Percentiles rank a stretch among this genome's conserved stretches.
phyloP scores from a whole-genome alignment of 2,329 filamentous ascomycete species.

The Talaromyces sp. region DNA sequence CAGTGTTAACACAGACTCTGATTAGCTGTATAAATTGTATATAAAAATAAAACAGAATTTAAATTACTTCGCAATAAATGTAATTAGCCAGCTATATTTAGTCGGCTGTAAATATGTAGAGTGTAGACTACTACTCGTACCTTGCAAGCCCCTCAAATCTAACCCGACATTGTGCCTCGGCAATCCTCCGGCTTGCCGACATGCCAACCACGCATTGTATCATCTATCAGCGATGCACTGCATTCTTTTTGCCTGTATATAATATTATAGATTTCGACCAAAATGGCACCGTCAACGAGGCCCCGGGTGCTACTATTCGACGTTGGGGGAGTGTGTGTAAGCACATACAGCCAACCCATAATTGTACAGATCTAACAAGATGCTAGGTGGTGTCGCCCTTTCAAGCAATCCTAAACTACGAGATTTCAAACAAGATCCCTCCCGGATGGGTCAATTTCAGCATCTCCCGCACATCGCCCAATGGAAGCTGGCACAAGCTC shows the following conservation, averaged over 20 bases:
- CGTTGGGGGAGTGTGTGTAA: slow-evolving; percentile 93
- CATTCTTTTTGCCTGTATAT: neutral
- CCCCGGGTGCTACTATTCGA: slow-evolving; percentile 85
- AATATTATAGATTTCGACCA: neutral
- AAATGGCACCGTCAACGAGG: slow-evolving; percentile 28
- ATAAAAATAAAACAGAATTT: neutral
- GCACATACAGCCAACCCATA: slow-evolving; percentile 27
- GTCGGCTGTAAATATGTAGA: too few species aligned
- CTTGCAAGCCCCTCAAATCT: neutral
- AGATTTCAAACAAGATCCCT: slow-evolving; percentile 69
- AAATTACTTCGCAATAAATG: too few species aligned
- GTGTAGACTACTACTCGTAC: neutral
- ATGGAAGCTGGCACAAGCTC: slow-evolving; percentile 82
- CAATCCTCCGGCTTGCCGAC: slow-evolving; percentile 14
- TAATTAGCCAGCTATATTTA: neutral
- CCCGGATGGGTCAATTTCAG: slow-evolving; percentile 88
- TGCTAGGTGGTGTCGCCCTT: slow-evolving; percentile 81
- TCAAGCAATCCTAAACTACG: slow-evolving; percentile 89
- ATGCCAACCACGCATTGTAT: neutral
- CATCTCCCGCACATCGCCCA: slow-evolving; percentile 71
- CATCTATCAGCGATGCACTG: neutral
- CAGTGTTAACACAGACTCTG: neutral
- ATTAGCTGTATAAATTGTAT: neutral
- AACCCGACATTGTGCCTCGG: slow-evolving; percentile 24
- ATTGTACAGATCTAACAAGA: neutral